Percentiles rank a stretch among this genome's conserved stretches.
phyloP scores from a whole-genome alignment of 345 rosid species.

The Nasturtium officinale region DNA sequence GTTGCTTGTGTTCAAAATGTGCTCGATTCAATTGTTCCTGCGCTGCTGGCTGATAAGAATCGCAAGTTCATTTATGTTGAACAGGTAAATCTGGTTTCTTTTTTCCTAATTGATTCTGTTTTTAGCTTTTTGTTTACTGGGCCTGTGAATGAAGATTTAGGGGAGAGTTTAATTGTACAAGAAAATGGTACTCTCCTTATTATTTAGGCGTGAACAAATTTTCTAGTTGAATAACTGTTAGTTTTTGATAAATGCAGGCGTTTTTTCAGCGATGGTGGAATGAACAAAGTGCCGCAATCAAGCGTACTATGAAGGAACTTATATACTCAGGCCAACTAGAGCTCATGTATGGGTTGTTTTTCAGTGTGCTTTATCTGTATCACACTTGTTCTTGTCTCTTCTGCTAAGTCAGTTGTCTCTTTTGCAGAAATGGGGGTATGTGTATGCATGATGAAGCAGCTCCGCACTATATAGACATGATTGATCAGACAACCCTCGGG shows the following conservation, averaged over 20 bases:
- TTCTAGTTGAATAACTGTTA: constrained; percentile 17
- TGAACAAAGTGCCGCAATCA: constrained; percentile 69
- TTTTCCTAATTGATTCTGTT: constrained; percentile 23
- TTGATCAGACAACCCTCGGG: constrained; percentile 96
- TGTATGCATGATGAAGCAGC: constrained; percentile 99
- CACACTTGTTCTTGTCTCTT: constrained; percentile 7
- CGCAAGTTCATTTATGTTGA: constrained; percentile 90
- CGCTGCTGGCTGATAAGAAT: constrained; percentile 83
- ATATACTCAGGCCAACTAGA: constrained; percentile 85
- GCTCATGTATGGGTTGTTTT: constrained; percentile 59
- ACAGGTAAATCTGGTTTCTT: constrained; percentile 49
- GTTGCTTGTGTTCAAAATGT: constrained; percentile 94
- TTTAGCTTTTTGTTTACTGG: neutral
- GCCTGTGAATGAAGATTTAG: neutral
- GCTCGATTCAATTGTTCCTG: constrained; percentile 89
- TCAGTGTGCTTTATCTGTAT: neutral
- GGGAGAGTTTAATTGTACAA: neutral
- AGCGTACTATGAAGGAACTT: constrained; percentile 60
- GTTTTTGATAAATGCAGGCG: constrained; percentile 59
- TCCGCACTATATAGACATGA: constrained; percentile 94
- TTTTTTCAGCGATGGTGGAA: constrained; percentile 99
- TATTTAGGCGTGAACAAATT: neutral
- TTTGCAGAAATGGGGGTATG: constrained; percentile 93
- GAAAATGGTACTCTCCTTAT: neutral
- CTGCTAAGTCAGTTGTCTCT: neutral